phyloP scores from a whole-genome alignment of 257 asterid species.

The Solanum neorickii region DNA sequence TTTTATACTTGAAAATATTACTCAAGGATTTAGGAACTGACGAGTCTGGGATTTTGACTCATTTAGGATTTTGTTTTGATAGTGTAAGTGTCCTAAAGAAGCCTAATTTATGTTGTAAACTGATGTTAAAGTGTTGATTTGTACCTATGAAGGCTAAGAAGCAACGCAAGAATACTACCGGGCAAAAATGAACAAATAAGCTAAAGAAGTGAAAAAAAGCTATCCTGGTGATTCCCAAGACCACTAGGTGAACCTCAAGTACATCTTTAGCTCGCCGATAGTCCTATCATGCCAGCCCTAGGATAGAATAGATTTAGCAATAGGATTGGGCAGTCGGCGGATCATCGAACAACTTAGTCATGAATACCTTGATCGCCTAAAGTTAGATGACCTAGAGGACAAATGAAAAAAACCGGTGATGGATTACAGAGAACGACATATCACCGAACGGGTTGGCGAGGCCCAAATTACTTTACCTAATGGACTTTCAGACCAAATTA shows the following conservation, averaged over 20 bases:
- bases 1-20: no score
- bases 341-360: neutral
- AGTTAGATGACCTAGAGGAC: neutral
- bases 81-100: neutral
- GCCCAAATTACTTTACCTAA: neutral
- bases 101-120: neutral
- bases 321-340: neutral
- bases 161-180: neutral
- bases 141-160: neutral
- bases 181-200: neutral
- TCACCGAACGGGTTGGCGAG: neutral
- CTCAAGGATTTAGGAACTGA: neutral
- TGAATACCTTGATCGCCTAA: neutral
- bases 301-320: neutral
- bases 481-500: no score
- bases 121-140: neutral
- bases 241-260: neutral
- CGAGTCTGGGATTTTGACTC: neutral
- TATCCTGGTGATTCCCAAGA: neutral
- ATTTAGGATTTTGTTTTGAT: neutral
- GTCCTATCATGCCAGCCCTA: neutral
- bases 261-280: neutral
- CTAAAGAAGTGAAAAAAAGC: no score
- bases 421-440: rapidly evolving
- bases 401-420: no score